A percentile compares a stretch with the other conserved stretches of the same genome.
Evolutionary conservation across 2,329 filamentous ascomycete species (phyloP).

Genomic region (Trichoderma koningii): DNA sequence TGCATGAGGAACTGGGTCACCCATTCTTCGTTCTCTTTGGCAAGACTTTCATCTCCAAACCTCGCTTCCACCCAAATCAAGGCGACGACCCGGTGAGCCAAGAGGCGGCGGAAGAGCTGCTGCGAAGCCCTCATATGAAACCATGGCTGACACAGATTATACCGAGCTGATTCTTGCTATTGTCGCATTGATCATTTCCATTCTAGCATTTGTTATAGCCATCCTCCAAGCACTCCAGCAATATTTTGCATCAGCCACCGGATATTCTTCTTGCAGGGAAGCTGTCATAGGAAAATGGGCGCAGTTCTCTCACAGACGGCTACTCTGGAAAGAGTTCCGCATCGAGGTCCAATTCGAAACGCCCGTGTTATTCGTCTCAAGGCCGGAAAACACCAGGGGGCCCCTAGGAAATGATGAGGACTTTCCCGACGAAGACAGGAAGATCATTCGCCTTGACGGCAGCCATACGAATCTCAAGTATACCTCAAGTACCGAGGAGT

Average conservation of each 20-base stretch:
- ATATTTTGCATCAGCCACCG: neutral
- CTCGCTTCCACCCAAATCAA: too few relatives aligned
- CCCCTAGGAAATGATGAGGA: constrained; percentile 1
- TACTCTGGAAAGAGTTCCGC: constrained; percentile 6
- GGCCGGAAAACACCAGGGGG: neutral
- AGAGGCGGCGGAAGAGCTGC: too few relatives aligned
- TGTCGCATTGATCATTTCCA: constrained; percentile 2
- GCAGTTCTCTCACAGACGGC: neutral
- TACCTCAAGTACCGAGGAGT: neutral
- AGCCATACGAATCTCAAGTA: neutral
- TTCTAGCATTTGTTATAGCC: constrained; percentile 5
- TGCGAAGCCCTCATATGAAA: neutral
- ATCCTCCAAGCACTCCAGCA: neutral
- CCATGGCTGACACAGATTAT: neutral
- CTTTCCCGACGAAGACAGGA: neutral
- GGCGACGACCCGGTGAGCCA: neutral
- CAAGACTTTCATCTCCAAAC: neutral
- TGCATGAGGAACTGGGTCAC: neutral
- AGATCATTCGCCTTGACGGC: constrained; percentile 1
- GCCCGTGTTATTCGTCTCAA: neutral
- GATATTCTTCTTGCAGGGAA: constrained; percentile 5
- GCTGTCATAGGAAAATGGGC: constrained; percentile 11
- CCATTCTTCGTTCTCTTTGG: neutral
- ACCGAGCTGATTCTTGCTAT: constrained; percentile 10
- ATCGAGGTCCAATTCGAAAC: constrained; percentile 1